phyloP scores from a whole-genome alignment of 2,329 filamentous ascomycete species.

The Trichoderma gracile region DNA sequence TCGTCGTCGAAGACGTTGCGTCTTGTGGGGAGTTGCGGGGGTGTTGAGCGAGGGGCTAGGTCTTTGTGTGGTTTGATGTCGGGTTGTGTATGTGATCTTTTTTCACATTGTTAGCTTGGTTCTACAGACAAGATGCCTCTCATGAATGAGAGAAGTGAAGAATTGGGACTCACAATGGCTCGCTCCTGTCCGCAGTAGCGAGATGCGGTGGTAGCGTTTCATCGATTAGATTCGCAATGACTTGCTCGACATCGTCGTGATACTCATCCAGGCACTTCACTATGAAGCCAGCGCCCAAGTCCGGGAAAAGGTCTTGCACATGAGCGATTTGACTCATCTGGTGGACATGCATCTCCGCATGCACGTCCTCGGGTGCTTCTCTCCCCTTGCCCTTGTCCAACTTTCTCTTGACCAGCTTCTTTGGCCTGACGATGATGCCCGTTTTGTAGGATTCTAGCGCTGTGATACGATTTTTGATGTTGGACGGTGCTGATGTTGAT shows the following conservation, averaged over 20 bases:
- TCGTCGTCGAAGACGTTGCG: conserved; percentile 80
- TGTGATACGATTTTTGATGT: conserved; percentile 61
- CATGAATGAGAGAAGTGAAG: background rate
- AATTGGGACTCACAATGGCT: conserved; percentile 54
- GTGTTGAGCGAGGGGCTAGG: conserved; percentile 62
- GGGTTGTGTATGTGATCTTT: conserved; percentile 35
- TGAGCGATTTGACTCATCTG: conserved; percentile 82
- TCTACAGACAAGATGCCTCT: background rate
- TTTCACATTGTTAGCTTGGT: conserved; percentile 28
- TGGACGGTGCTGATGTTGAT: conserved; percentile 51
- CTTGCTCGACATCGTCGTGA: conserved; percentile 71
- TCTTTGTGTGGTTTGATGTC: conserved; percentile 35
- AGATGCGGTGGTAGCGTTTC: conserved; percentile 72
- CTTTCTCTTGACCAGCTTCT: conserved; percentile 54
- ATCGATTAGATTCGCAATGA: conserved; percentile 80
- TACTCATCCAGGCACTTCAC: conserved; percentile 79
- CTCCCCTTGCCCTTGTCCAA: conserved; percentile 66
- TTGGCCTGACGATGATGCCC: conserved; percentile 53
- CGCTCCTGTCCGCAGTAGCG: conserved; percentile 60
- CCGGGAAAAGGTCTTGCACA: conserved; percentile 90
- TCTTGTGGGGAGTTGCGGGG: conserved; percentile 56
- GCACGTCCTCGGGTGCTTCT: conserved; percentile 41
- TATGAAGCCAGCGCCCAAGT: conserved; percentile 81
- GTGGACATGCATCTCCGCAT: conserved; percentile 68
- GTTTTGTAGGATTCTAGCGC: conserved; percentile 63